Evolutionary conservation across 1,139 yeast genomes (phyloP).

Genomic region (Debaryomycetaceae sp.): DNA sequence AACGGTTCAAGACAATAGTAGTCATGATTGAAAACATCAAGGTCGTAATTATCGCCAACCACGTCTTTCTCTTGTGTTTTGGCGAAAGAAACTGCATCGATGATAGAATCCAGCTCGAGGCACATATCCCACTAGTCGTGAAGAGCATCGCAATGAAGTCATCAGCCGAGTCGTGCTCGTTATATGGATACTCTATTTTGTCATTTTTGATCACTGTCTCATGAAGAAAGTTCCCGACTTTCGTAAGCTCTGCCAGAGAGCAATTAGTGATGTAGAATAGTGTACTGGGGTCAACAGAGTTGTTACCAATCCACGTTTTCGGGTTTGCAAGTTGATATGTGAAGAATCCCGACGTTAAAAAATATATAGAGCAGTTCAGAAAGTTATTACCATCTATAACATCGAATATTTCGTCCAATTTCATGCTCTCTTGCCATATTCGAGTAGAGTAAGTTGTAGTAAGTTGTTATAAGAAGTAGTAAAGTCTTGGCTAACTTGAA

Average conservation of each 20-base stretch:
- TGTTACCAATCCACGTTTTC: slow-evolving; percentile 14
- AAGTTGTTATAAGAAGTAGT: no score
- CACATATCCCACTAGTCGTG: slow-evolving; percentile 41
- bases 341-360: slow-evolving; percentile 31
- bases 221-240: neutral
- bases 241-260: slow-evolving; percentile 9
- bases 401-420: neutral
- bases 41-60: slow-evolving; percentile 44
- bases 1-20: slow-evolving; percentile 37
- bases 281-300: slow-evolving; percentile 25
- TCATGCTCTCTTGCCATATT: slow-evolving; percentile 8
- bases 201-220: neutral
- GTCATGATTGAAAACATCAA: slow-evolving; percentile 41
- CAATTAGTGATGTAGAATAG: slow-evolving; percentile 46
- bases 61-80: slow-evolving; percentile 45
- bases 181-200: slow-evolving; percentile 15
- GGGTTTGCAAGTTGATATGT: slow-evolving; percentile 15
- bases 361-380: slow-evolving; percentile 38
- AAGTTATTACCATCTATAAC: slow-evolving; percentile 16
- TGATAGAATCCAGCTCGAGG: slow-evolving; percentile 54
- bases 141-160: slow-evolving; percentile 44
- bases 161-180: slow-evolving; percentile 36
- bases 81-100: slow-evolving; percentile 45
- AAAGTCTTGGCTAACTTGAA: no score
- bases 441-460: no score